phyloP scores from a whole-genome alignment of 257 asterid species.

The Nicotiana tomentosiformis region DNA sequence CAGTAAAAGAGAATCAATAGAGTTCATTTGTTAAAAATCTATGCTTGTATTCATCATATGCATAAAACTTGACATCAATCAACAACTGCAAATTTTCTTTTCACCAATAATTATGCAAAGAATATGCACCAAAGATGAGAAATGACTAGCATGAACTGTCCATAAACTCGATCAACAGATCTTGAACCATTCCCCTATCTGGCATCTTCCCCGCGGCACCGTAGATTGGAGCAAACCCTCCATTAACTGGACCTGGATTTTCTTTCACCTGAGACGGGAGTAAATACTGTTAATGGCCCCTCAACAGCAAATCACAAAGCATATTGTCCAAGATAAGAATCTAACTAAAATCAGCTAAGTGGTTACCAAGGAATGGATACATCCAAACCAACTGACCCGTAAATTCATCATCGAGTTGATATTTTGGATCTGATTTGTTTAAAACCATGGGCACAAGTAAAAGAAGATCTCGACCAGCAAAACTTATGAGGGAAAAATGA shows the following conservation, averaged over 20 bases:
- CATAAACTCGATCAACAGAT: slow-evolving; percentile 90
- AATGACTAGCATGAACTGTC: slow-evolving; percentile 60
- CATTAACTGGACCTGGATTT: slow-evolving; percentile 85
- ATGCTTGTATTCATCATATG: background rate
- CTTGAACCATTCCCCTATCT: slow-evolving; percentile 85
- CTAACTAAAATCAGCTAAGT: background rate
- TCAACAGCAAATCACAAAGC: background rate
- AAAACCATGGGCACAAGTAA: background rate
- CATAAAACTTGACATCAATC: background rate
- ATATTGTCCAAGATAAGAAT: background rate
- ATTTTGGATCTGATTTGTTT: background rate
- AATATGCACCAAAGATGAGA: slow-evolving; percentile 5
- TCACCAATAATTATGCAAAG: background rate
- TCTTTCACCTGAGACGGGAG: slow-evolving; percentile 61
- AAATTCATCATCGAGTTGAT: background rate
- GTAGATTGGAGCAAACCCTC: slow-evolving; percentile 96
- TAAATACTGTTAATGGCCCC: background rate
- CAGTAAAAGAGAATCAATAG: background rate
- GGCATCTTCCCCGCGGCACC: slow-evolving; percentile 99
- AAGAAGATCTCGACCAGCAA: background rate
- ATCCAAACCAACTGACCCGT: background rate
- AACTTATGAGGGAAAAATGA: background rate
- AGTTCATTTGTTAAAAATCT: background rate
- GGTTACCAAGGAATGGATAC: background rate
- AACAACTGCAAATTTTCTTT: background rate